Base-by-base conservation (phyloP, 768 basidiomycete genomes). In the Cystofilobasidium macerans region DNA sequence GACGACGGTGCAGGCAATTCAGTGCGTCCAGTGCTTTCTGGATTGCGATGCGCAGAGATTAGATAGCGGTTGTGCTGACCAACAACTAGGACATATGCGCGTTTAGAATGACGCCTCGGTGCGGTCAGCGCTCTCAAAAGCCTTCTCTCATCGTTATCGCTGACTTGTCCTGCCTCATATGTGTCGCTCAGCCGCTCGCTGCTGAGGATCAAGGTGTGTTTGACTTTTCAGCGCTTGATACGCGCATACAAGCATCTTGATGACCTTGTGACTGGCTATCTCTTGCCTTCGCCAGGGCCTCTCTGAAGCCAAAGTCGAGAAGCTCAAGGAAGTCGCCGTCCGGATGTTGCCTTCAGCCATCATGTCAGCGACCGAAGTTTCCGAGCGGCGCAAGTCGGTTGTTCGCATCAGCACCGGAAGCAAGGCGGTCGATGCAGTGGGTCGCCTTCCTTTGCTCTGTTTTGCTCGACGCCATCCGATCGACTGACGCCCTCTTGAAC, bases 301-400 rank as follows among this genome's bases (percentile, higher is more conserved):
- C 12, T 68, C 67, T 9, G 67, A 68, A n/a, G 67, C 67, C 14
- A 68, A 68, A 42, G 62, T 68, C 32, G 67, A 68, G 45, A 68
- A 68, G 53, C 48, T 68, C 43, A 68, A 68, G 54, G 65, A 61
- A 2, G 63, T 64, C 13, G 54, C 54, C 16, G 16, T 45, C 8
- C 35, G 38, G 24, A 33, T 64, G 8, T 28, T 64, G 54, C 65
- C 65, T 6, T 67, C 65, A n/a, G 38, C 59, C 16, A 67, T 67
- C 65, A 61, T 67, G 45, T 61, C 67, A 20, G 67, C 61, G 6
- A 57, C 61, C 20, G 67, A 68, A 24, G 67, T 68, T 2, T 62
- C 67, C 4, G 5, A 12, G 1, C 36, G 67, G 11, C 32, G 67
- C 26, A 61, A 59, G 30, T 48, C 54, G 8, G 67, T 63, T 12